Base-by-base conservation (phyloP, 768 basidiomycete species). In the Vararia minispora region DNA sequence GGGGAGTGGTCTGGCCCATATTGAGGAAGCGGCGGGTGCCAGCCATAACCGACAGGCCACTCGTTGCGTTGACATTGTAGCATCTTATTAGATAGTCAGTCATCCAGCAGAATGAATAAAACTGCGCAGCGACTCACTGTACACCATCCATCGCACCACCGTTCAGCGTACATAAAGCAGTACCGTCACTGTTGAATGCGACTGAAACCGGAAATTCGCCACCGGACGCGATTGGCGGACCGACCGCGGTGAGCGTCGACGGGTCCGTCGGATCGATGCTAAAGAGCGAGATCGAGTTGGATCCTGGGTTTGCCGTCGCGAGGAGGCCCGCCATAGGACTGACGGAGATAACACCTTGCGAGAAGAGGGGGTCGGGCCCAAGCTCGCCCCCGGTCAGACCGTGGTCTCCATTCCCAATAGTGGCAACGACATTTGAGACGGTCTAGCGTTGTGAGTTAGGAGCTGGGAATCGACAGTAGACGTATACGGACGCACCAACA, bases 1-100 rank as follows among this genome's bases (percentile, higher is more conserved):
- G 62, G 29, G 68, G 69, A 28, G 69, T 69, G 8, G 71, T 70
- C 50, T 72, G 71, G 49, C 68, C 68, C 39, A 72, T 52, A 23
- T 52, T 52, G 22, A 71, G 56, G 12, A 62, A 52, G 29, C 71
- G 65, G 10, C 60, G 54, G 6, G 67, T 64, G 54, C 63, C 62
- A 22, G 58, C 37, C 14, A 65, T 58, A 7, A 62, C 52, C 20
- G 56, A 42, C 18, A 71, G 58, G 17, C 71, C 71, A 16, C 46
- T 51, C 40, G 56, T 54, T 30, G 56, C 49, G 52, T 74, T 65
- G n/a, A n/a, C n/a, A n/a, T n/a, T n/a, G n/a, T n/a, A n/a, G n/a
- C n/a, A n/a, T n/a, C n/a, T n/a, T n/a, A n/a, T n/a, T n/a, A n/a
- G n/a, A n/a, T n/a, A n/a, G n/a, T n/a, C n/a, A n/a, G n/a, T n/a